Evolutionary conservation across 2,329 filamentous ascomycete genomes (phyloP).

Genomic region (Colletotrichum cuscutae): DNA sequence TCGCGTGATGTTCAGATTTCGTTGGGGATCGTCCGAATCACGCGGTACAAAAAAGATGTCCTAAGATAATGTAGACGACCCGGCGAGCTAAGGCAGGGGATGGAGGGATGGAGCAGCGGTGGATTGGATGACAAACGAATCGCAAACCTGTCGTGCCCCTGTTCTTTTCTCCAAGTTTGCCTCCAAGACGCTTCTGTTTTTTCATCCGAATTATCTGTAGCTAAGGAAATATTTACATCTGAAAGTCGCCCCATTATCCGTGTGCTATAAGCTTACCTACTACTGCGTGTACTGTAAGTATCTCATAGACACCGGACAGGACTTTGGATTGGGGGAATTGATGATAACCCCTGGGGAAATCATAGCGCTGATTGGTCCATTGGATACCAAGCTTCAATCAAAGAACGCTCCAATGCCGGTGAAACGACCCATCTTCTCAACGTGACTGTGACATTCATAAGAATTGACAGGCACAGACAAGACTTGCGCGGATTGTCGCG

Average conservation of each 20-base stretch:
- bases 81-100: neutral
- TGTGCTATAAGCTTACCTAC: too few relatives aligned
- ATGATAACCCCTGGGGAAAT: neutral
- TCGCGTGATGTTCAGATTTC: neutral
- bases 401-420: neutral
- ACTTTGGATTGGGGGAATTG: neutral
- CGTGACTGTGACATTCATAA: neutral
- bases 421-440: slow-evolving; percentile 4
- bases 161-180: neutral
- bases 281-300: neutral
- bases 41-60: neutral
- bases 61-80: neutral
- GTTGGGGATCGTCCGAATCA: neutral
- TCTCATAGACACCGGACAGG: neutral
- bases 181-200: neutral
- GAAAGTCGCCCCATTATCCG: too few relatives aligned
- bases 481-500: neutral
- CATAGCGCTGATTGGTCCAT: neutral
- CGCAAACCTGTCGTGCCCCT: neutral
- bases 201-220: neutral
- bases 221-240: too few relatives aligned
- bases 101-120: neutral
- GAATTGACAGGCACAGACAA: neutral
- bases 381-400: neutral
- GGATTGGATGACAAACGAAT: slow-evolving; percentile 1